Evolutionary conservation across 2,329 filamentous ascomycete genomes (phyloP), one percentile per base, ranked within the genome.

Genomic region (Colletotrichum echinochloae): DNA sequence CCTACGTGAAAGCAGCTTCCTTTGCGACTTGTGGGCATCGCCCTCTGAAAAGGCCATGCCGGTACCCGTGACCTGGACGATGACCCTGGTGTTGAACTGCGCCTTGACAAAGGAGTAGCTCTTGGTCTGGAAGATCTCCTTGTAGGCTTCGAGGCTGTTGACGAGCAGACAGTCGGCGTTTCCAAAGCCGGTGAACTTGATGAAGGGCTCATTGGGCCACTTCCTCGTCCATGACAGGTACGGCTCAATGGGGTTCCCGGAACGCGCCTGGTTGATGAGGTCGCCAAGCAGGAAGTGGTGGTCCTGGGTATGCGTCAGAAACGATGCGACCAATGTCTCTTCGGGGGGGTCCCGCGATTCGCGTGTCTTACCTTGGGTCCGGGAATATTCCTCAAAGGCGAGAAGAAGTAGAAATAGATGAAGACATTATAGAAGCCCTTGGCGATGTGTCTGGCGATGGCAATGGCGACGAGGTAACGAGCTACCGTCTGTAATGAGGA

Each of bases 391-490:
- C 83, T 78, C 28, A 85, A 74, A 0, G 83, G 81, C 0, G 84
- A 86, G 56, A 83, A 66, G 69, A 79, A 78, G 59, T 78, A 77
- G 2, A 83, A 84, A 60, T 84, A 85, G 39, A 86, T 72, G 67
- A 84, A 76, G 49, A 82, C 57, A 12, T 76, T 75, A 73, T 83
- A 84, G 7, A 75, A 5, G 1, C 28, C 16, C 20, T 35, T 26
- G 14, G n/a, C 12, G 14, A 14, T 0, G 20, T 69, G 56, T 46
- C 62, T 44, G 16, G 30, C 37, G 5, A 23, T 48, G 4, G 65
- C n/a, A 20, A 49, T 26, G 11, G n/a, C 23, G 44, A 65, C 6
- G 8, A 69, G 18, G 12, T 44, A 41, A 1, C 55, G 48, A 20
- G 54, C 44, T 6, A 35, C 33, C 8, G 55, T 46, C 44, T 65